A percentile compares a stretch with the other conserved stretches of the same genome.
Evolutionary conservation across 345 rosid genomes (phyloP).

Genomic region (Punica granatum): DNA sequence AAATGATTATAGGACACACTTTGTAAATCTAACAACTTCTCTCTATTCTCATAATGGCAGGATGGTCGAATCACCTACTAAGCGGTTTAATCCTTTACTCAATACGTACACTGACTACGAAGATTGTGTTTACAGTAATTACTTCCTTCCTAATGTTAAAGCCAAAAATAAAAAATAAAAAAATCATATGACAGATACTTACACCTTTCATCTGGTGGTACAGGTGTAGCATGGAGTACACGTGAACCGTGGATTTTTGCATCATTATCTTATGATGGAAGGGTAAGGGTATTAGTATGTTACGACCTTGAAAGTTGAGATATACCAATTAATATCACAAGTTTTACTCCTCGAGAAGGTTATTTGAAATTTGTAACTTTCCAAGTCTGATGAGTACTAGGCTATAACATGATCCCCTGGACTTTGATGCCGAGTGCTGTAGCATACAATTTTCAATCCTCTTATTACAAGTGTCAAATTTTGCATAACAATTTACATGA

Average conservation of each 20-base stretch:
- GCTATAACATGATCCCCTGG: background rate
- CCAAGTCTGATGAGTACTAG: background rate
- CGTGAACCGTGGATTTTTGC: constrained; percentile 89
- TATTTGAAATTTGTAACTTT: background rate
- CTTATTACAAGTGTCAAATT: background rate
- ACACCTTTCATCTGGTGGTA: constrained; percentile 14
- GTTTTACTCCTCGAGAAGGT: background rate
- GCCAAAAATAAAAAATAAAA: too few species aligned
- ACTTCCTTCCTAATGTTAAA: constrained; percentile 5
- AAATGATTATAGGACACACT: background rate
- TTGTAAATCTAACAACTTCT: background rate
- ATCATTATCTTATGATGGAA: constrained; percentile 85
- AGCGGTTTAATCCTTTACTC: constrained; percentile 36
- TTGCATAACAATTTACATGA: background rate
- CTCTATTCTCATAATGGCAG: constrained; percentile 17
- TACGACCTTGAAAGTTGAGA: background rate
- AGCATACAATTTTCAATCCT: background rate
- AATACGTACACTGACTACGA: constrained; percentile 75
- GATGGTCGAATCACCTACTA: constrained; percentile 26
- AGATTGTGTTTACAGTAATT: constrained; percentile 80
- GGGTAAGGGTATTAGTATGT: constrained; percentile 40
- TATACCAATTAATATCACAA: constrained; percentile 5
- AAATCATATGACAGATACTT: background rate
- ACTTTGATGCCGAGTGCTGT: background rate
- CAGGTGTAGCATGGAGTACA: constrained; percentile 92